phyloP scores from a whole-genome alignment of 306 rosid genomes.

The Cicer yamashitae region DNA sequence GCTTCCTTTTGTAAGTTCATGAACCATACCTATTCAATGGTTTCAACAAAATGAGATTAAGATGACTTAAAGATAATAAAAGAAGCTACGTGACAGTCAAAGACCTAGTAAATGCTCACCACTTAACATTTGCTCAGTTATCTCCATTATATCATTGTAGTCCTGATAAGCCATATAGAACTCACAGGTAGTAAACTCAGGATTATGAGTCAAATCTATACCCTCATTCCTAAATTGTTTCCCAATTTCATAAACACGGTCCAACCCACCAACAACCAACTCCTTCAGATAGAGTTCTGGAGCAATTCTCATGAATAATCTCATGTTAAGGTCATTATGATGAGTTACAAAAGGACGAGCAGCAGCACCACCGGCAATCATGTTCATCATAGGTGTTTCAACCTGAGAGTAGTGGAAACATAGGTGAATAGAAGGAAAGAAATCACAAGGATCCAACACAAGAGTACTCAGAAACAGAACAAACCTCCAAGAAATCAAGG shows the following conservation, averaged over 20 bases:
- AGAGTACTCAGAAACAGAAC: slow-evolving; percentile 40
- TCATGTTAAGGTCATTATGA: slow-evolving; percentile 94
- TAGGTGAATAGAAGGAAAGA: slow-evolving; percentile 30
- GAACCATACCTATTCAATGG: slow-evolving; percentile 73
- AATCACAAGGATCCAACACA: slow-evolving; percentile 2
- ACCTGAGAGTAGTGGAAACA: slow-evolving; percentile 60
- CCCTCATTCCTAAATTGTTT: slow-evolving; percentile 97
- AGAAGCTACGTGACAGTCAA: slow-evolving; percentile 7
- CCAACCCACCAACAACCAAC: slow-evolving; percentile 93
- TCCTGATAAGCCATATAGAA: slow-evolving; percentile 93
- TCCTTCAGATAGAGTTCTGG: slow-evolving; percentile 95
- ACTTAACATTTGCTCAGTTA: slow-evolving; percentile 86
- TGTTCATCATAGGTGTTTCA: slow-evolving; percentile 99
- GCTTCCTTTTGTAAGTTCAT: slow-evolving; percentile 83
- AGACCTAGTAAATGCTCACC: slow-evolving; percentile 54
- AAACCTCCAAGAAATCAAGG: slow-evolving; percentile 92
- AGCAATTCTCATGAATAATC: slow-evolving; percentile 85
- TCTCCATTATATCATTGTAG: slow-evolving; percentile 83
- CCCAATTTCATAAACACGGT: slow-evolving; percentile 99
- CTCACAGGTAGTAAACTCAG: slow-evolving; percentile 96
- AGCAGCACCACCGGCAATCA: slow-evolving; percentile 98
- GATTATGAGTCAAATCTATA: slow-evolving; percentile 94
- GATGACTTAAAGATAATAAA: slow-evolving; percentile 19
- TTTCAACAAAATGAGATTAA: slow-evolving; percentile 38
- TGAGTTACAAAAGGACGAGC: slow-evolving; percentile 92